Base-by-base conservation (phyloP, 495 filamentous ascomycete genomes). In the Rhizodiscina lignyota region DNA sequence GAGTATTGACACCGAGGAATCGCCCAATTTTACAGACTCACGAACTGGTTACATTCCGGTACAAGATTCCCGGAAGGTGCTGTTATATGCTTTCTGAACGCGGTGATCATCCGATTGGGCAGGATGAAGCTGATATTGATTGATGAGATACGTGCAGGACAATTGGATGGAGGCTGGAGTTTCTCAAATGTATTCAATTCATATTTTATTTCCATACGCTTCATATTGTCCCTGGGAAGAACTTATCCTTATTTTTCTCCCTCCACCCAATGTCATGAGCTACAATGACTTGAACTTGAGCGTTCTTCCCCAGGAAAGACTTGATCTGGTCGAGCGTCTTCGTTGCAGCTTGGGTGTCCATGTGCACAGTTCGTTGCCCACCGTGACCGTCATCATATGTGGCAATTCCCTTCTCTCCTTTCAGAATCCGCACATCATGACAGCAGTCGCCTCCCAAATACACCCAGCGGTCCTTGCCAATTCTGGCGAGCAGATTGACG, bases 381-480 rank as follows among this genome's bases (percentile, higher is more conserved):
- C 23, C 29, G 3, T 34, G 35, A 17, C 22, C 35, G 24, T 38
- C 39, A 18, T 20, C 11, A 19, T 42, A 42, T 17, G 38, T 10
- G 3, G 24, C 35, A 5, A 38, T 42, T 4, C 24, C 34, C 8
- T 27, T 38, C 36, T 42, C 27, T 3, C 39, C 39, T 23, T 10
- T 20, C 12, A 42, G 19, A 19, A 42, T 39, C 13, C 39, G 3
- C 13, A 17, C 30, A 34, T 42, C 39, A 32, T 42, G 35, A 27
- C 39, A 42, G 18, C 35, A 42, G 29, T 38, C 39, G 4, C 35
- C 35, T 3, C 39, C 39, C 4, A 42, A 24, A 13, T 18, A 38
- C 11, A 32, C 39, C 35, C 39, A 42, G 12, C 38, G 30, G 4
- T 18, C 15, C 22, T 11, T 3, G 13, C 27, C 39, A 2, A 27